These are phyloP conservation scores for Phascolomyces articulosus DNA, from an alignment of 371 early-diverging fungal species.

Conservation along the genomic window DNA sequence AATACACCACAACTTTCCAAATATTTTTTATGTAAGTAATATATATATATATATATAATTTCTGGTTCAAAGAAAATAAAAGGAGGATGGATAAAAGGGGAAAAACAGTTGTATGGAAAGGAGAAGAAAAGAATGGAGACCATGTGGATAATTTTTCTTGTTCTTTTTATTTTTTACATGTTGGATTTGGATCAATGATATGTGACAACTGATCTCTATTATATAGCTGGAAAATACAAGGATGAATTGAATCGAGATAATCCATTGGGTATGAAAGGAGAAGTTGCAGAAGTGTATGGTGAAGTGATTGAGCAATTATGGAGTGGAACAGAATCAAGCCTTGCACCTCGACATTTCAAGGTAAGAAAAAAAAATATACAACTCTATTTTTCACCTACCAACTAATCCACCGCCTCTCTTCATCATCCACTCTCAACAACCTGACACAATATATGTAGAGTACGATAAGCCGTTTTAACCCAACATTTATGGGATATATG, in stretches of 20 bases:
- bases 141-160: no score
- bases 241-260: constrained; percentile 58
- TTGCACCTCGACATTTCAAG: constrained; percentile 74
- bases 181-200: no score
- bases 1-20: constrained; percentile 66
- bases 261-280: constrained; percentile 61
- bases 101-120: no score
- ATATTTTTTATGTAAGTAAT: constrained; percentile 56
- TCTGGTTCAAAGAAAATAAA: no score
- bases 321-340: constrained; percentile 44
- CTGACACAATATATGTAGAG: constrained; percentile 32
- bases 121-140: no score
- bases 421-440: neutral
- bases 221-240: constrained; percentile 35
- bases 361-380: constrained; percentile 22
- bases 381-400: no score
- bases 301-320: constrained; percentile 61
- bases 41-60: neutral
- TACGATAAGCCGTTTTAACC: constrained; percentile 67
- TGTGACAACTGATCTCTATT: no score
- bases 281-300: constrained; percentile 68
- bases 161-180: no score
- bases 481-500: constrained; percentile 68
- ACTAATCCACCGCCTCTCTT: neutral
- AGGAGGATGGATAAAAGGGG: no score